Conservation (phyloP, 2,329 filamentous ascomycete genomes). For the Xylariaceae sp. region DNA sequence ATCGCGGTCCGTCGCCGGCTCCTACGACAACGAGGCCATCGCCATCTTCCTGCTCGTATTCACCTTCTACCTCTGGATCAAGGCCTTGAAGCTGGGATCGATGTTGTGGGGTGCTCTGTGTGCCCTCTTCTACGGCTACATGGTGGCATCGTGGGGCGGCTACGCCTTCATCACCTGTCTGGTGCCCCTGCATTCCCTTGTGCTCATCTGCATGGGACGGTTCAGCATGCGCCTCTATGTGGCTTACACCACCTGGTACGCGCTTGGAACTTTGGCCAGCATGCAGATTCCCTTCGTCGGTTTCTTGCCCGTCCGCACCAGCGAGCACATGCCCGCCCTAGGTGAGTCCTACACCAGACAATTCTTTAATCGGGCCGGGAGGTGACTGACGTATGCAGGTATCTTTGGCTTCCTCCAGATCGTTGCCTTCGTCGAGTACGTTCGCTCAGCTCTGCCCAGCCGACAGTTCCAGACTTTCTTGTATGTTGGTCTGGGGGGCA, state of each 20-base stretch:
- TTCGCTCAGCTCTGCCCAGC: slow-evolving; percentile 79
- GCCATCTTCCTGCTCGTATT: slow-evolving; percentile 98
- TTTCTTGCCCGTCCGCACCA: slow-evolving; percentile 91
- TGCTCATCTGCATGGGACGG: slow-evolving; percentile 91
- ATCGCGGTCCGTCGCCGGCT: slow-evolving; percentile 92
- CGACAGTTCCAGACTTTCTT: slow-evolving; percentile 93
- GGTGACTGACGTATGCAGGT: too few relatives aligned
- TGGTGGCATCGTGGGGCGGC: slow-evolving; percentile 99
- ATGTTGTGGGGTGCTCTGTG: slow-evolving; percentile 94
- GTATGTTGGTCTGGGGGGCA: slow-evolving; percentile 62
- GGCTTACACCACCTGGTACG: slow-evolving; percentile 97
- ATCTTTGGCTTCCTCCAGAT: slow-evolving; percentile 95
- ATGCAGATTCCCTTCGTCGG: slow-evolving; percentile 99
- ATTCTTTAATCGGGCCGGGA: too few relatives aligned
- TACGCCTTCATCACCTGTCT: slow-evolving; percentile 99
- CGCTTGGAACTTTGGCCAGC: slow-evolving; percentile 87
- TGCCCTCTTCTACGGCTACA: slow-evolving; percentile 97
- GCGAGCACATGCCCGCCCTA: slow-evolving; percentile 95
- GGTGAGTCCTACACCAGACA: slow-evolving; percentile 48
- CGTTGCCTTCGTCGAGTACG: slow-evolving; percentile 83
- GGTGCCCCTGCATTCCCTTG: slow-evolving; percentile 87
- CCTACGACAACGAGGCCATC: slow-evolving; percentile 99
- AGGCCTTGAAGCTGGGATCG: slow-evolving; percentile 91
- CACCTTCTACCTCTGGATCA: slow-evolving; percentile 99
- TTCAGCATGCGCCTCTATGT: slow-evolving; percentile 94